phyloP scores from a whole-genome alignment of 768 basidiomycete species.

The Psilocybe cyanescens region DNA sequence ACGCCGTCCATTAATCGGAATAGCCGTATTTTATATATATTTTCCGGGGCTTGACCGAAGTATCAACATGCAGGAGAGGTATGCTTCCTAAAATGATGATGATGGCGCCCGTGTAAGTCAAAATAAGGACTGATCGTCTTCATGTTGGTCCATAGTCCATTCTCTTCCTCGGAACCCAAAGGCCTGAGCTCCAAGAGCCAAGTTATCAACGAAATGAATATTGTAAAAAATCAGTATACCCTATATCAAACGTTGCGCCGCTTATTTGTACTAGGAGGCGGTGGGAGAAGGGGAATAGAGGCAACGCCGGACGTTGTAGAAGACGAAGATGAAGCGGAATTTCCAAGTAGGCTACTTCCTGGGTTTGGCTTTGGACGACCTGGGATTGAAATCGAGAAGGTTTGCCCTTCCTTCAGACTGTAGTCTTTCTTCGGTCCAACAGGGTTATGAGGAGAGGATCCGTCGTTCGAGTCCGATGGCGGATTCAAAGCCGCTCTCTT shows the following conservation, averaged over 20 bases:
- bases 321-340: constrained; percentile 25
- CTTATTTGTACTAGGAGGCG: constrained; percentile 74
- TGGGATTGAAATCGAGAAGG: constrained; percentile 90
- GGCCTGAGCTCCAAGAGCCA: no score
- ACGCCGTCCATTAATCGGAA: not conserved
- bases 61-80: constrained; percentile 5
- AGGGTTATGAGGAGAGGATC: constrained; percentile 70
- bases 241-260: constrained; percentile 34
- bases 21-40: not conserved
- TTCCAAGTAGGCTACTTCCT: constrained; percentile 39
- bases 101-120: not conserved
- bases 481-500: constrained; percentile 67
- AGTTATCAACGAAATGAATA: no score
- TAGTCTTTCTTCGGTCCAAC: constrained; percentile 90
- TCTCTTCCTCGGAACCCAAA: no score
- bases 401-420: constrained; percentile 92
- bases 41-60: constrained; percentile 20
- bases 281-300: constrained; percentile 75
- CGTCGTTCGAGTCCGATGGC: constrained; percentile 40
- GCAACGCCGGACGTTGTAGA: constrained; percentile 32
- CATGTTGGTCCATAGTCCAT: no score
- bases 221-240: not conserved
- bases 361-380: constrained; percentile 59
- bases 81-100: not conserved
- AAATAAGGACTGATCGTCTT: no score